phyloP scores from a whole-genome alignment of 75 land plant species.

The Selaginella tamariscina region DNA sequence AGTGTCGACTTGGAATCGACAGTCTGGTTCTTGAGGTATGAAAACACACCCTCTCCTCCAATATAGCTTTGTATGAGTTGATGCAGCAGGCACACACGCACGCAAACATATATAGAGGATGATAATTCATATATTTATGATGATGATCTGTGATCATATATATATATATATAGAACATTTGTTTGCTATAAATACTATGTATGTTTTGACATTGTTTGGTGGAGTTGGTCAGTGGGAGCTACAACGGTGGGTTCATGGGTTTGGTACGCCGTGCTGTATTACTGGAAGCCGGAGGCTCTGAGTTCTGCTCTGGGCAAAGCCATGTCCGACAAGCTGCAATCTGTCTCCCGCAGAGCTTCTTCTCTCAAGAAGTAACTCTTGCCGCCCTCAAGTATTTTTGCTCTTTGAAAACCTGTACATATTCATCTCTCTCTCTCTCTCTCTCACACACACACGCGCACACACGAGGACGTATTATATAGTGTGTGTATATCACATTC shows the following conservation, averaged over 20 bases:
- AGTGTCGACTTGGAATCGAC: conserved; percentile 41
- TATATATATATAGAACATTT: neutral
- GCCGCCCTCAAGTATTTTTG: no score
- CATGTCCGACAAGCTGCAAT: neutral
- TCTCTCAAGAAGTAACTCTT: no score
- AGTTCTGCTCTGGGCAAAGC: neutral
- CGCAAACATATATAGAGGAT: no score
- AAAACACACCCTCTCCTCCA: neutral
- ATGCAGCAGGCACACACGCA: neutral
- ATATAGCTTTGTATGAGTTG: neutral
- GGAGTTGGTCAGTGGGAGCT: conserved; percentile 29
- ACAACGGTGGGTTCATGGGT: conserved; percentile 24
- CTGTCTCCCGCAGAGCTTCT: no score
- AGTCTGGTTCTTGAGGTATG: conserved; percentile 64
- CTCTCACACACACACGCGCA: no score
- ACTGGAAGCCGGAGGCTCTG: neutral
- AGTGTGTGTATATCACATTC: no score
- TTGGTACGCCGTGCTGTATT: conserved; percentile 9
- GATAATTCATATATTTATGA: no score
- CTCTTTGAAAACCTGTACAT: no score
- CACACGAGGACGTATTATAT: no score
- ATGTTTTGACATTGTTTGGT: neutral
- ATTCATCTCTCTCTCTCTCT: no score
- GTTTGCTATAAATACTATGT: neutral
- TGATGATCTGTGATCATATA: no score